Conservation (phyloP, 495 filamentous ascomycete species). For the Aspergillus campestris region DNA sequence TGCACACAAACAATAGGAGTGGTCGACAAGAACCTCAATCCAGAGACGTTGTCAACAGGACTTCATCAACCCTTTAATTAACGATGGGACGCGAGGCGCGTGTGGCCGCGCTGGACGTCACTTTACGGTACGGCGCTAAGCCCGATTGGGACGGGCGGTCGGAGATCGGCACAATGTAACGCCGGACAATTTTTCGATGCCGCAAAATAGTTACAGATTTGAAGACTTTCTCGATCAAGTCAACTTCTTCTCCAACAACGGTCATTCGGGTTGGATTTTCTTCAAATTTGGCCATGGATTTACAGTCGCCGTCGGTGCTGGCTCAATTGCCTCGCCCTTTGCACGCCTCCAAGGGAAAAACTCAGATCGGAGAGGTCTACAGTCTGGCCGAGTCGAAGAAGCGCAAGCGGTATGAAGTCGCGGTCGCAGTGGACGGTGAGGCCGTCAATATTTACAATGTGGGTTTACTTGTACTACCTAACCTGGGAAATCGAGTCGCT, state of each 20-base stretch:
- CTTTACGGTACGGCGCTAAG: slow-evolving; percentile 7
- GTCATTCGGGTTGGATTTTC: slow-evolving; percentile 6
- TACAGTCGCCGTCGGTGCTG: slow-evolving; percentile 46
- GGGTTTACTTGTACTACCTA: slow-evolving; percentile 7
- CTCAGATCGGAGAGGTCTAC: slow-evolving; percentile 61
- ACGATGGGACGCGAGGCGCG: slow-evolving; percentile 12
- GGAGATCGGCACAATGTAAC: slow-evolving; percentile 22
- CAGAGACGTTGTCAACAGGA: neutral
- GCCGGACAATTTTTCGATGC: slow-evolving; percentile 36
- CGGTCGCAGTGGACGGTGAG: slow-evolving; percentile 81
- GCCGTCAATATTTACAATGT: slow-evolving; percentile 92
- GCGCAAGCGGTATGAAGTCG: slow-evolving; percentile 79
- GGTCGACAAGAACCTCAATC: neutral
- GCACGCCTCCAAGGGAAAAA: slow-evolving; percentile 48
- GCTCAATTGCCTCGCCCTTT: slow-evolving; percentile 59
- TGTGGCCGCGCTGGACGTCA: slow-evolving; percentile 7
- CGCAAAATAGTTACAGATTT: slow-evolving; percentile 16
- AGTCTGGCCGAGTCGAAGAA: slow-evolving; percentile 65
- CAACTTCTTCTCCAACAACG: slow-evolving; percentile 13
- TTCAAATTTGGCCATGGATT: slow-evolving; percentile 27
- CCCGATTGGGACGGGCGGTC: slow-evolving; percentile 1
- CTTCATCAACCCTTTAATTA: neutral
- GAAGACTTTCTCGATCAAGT: slow-evolving; percentile 17
- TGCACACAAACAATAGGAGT: neutral
- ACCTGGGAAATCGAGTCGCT: neutral